phyloP scores from a whole-genome alignment of 2,329 filamentous ascomycete genomes.

The Aaosphaeria pasadenensis region DNA sequence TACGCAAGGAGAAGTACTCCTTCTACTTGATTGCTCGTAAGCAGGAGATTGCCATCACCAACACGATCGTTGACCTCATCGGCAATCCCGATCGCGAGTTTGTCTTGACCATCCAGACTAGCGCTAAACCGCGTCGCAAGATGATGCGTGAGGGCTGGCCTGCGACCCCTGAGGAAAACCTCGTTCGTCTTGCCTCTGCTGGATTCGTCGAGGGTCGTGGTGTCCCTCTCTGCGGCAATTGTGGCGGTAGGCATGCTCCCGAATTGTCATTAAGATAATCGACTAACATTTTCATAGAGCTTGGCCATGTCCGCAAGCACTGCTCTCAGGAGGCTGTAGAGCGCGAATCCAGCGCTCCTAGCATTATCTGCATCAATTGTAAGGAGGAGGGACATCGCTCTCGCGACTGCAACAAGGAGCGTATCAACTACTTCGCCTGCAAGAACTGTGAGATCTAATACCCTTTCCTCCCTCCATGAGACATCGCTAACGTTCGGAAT shows the following conservation, averaged over 20 bases:
- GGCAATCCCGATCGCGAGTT: constrained; percentile 62
- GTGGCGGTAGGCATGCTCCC: constrained; percentile 35
- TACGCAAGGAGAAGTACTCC: constrained; percentile 47
- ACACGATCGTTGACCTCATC: constrained; percentile 52
- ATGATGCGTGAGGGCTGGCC: constrained; percentile 61
- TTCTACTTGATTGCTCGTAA: constrained; percentile 54
- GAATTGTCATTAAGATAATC: background rate
- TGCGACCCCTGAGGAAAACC: constrained; percentile 55
- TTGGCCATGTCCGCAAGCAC: constrained; percentile 60
- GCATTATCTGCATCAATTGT: constrained; percentile 65
- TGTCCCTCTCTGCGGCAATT: constrained; percentile 62
- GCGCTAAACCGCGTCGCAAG: constrained; percentile 51
- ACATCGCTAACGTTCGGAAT: background rate
- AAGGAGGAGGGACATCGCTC: constrained; percentile 61
- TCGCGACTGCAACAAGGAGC: constrained; percentile 58
- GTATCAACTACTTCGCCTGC: constrained; percentile 64
- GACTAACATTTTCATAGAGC: constrained; percentile 32
- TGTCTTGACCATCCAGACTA: constrained; percentile 61
- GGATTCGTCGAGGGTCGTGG: constrained; percentile 62
- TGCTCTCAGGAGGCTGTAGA: constrained; percentile 60
- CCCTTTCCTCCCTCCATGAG: background rate
- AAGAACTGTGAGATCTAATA: constrained; percentile 57
- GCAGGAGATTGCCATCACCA: constrained; percentile 41
- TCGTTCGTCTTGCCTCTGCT: constrained; percentile 62
- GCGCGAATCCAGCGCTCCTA: constrained; percentile 37